These are phyloP conservation scores for Puya raimondii DNA, from an alignment of 176 grass and related monocot species.

Conservation along the genomic window DNA sequence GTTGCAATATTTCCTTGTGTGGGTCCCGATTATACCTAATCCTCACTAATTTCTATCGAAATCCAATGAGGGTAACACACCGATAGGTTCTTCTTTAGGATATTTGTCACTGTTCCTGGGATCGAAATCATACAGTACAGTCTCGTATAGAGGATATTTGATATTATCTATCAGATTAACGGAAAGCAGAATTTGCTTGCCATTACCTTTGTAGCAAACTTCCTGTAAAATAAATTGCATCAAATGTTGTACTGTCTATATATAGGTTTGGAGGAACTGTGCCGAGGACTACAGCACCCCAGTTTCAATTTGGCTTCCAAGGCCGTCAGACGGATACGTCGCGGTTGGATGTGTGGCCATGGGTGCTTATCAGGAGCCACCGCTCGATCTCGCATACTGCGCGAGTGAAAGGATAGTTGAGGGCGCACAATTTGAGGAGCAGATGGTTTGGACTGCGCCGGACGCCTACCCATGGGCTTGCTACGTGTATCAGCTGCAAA, in stretches of 20 bases:
- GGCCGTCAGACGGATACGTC: constrained; percentile 66
- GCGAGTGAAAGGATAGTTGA: constrained; percentile 42
- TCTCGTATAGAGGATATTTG: too few relatives aligned
- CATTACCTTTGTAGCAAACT: too few relatives aligned
- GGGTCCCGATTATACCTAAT: too few relatives aligned
- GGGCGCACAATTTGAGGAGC: constrained; percentile 73
- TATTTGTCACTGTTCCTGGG: too few relatives aligned
- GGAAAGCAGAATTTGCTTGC: neutral
- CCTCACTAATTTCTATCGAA: too few relatives aligned
- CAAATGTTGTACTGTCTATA: neutral
- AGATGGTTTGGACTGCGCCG: constrained; percentile 61
- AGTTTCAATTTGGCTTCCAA: constrained; percentile 79
- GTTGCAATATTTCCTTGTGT: too few relatives aligned
- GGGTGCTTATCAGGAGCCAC: constrained; percentile 54
- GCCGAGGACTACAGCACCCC: constrained; percentile 55
- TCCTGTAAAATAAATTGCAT: too few relatives aligned
- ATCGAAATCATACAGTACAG: too few relatives aligned
- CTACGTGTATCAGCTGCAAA: constrained; percentile 79
- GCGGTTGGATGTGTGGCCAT: constrained; percentile 76
- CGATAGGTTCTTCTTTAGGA: too few relatives aligned
- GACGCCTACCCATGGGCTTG: constrained; percentile 91
- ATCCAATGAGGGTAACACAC: too few relatives aligned
- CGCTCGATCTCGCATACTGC: constrained; percentile 45
- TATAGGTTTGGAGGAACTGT: constrained; percentile 94
- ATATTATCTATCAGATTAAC: too few relatives aligned